These are phyloP conservation scores for Wickerhamiella azymoides DNA, from an alignment of 805 yeast species.

Conservation along the genomic window DNA sequence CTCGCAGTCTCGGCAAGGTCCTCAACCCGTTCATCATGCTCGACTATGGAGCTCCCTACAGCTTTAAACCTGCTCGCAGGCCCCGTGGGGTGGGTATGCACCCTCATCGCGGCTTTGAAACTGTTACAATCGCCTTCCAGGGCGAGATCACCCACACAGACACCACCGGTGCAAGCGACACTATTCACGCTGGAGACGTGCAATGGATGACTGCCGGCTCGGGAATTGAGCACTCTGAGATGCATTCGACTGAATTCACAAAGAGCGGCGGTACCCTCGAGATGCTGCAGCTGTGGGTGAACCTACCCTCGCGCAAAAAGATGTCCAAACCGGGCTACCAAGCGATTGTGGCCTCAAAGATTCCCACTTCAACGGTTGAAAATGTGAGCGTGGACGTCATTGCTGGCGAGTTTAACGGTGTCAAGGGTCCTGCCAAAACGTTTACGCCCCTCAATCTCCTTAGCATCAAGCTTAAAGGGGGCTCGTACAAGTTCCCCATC, in stretches of 20 bases:
- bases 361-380: slow-evolving; percentile 53
- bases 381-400: slow-evolving; percentile 52
- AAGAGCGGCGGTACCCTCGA: slow-evolving; percentile 30
- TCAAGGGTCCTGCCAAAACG: slow-evolving; percentile 6
- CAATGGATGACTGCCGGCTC: slow-evolving; percentile 92
- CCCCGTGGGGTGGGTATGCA: slow-evolving; percentile 25
- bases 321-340: slow-evolving; percentile 61
- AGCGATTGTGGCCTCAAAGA: slow-evolving; percentile 54
- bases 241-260: slow-evolving; percentile 48
- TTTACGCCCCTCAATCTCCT: slow-evolving; percentile 6
- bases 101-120: slow-evolving; percentile 73
- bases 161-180: slow-evolving; percentile 72
- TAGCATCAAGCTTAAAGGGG: slow-evolving; percentile 1
- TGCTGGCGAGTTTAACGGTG: slow-evolving; percentile 61
- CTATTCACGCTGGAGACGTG: slow-evolving; percentile 65
- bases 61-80: slow-evolving; percentile 3
- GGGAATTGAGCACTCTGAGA: slow-evolving; percentile 77
- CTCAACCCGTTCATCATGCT: slow-evolving; percentile 11
- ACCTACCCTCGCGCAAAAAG: slow-evolving; percentile 52
- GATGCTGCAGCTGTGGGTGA: slow-evolving; percentile 85
- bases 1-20: slow-evolving; percentile 2
- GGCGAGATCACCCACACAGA: slow-evolving; percentile 74
- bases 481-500: neutral
- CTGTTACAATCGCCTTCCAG: slow-evolving; percentile 51
- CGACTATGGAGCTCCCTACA: slow-evolving; percentile 10